phyloP scores from a whole-genome alignment of 2,329 filamentous ascomycete genomes.

The Tympanopsis confertula region DNA sequence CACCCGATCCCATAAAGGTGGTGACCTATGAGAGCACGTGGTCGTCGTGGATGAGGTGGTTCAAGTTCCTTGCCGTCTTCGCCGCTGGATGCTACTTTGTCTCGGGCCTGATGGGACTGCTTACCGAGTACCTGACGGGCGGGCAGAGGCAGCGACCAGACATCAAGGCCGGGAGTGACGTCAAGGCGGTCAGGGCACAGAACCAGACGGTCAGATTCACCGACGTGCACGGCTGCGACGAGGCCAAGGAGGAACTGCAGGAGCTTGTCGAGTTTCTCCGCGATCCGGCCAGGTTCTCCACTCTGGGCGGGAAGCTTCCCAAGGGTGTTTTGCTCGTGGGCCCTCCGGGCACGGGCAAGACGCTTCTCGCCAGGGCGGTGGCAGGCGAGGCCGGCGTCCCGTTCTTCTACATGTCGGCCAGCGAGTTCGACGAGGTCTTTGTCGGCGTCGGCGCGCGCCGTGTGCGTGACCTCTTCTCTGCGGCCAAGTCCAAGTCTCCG shows the following conservation, averaged over 20 bases:
- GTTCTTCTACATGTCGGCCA: constrained; percentile 99
- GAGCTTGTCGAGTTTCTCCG: constrained; percentile 94
- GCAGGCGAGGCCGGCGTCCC: constrained; percentile 96
- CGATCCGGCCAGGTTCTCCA: constrained; percentile 84
- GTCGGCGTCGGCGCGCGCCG: constrained; percentile 94
- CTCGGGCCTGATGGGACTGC: constrained; percentile 66
- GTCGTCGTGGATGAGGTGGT: constrained; percentile 74
- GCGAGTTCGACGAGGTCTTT: constrained; percentile 96
- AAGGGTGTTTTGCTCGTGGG: constrained; percentile 93
- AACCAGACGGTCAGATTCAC: constrained; percentile 82
- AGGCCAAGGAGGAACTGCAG: constrained; percentile 94
- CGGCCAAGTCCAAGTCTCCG: constrained; percentile 75
- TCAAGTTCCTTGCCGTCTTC: constrained; percentile 75
- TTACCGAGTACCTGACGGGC: constrained; percentile 70
- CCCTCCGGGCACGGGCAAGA: too few species aligned
- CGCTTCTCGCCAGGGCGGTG: too few species aligned
- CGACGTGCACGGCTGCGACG: constrained; percentile 93
- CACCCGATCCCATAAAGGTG: constrained; percentile 81
- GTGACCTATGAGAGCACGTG: constrained; percentile 88
- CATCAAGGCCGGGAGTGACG: constrained; percentile 42
- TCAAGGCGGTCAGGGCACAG: constrained; percentile 81
- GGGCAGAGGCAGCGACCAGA: constrained; percentile 65
- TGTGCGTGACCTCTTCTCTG: constrained; percentile 80
- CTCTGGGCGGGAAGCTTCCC: constrained; percentile 87
- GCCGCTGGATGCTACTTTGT: constrained; percentile 68